These are phyloP conservation scores for Tetrapisispora iriomotensis DNA, from an alignment of 805 yeast genomes.

Conservation along the genomic window DNA sequence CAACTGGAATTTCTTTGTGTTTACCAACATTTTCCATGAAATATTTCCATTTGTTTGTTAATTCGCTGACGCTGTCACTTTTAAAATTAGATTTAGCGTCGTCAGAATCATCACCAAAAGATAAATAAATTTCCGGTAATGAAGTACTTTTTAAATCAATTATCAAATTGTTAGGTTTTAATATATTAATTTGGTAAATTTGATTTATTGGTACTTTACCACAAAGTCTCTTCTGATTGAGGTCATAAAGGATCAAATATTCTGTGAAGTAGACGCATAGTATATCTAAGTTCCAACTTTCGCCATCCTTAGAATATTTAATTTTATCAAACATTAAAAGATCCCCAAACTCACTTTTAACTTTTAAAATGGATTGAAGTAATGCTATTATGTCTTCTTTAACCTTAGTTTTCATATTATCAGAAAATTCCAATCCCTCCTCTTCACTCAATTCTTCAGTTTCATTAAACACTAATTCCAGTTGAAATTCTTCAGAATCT, in stretches of 20 bases:
- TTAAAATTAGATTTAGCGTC: no score
- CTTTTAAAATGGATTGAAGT: not conserved
- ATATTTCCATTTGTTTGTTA: slow-evolving; percentile 36
- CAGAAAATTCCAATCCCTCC: not conserved
- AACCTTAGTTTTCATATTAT: not conserved
- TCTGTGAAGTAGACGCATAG: slow-evolving; percentile 12
- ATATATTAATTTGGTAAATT: slow-evolving; percentile 26
- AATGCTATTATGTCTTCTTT: not conserved
- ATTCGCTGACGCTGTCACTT: no score
- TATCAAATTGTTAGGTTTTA: slow-evolving; percentile 22
- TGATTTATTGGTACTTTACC: slow-evolving; percentile 34
- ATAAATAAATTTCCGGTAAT: slow-evolving; percentile 36
- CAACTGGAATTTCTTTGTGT: slow-evolving; percentile 13
- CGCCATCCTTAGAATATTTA: slow-evolving; percentile 35
- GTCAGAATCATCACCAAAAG: slow-evolving; percentile 14
- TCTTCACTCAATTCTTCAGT: not conserved
- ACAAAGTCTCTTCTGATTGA: slow-evolving; percentile 20
- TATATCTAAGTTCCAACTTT: slow-evolving; percentile 31
- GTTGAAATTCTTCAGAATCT: not conserved
- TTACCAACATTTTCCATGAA: slow-evolving; percentile 14
- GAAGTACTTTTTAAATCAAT: slow-evolving; percentile 33
- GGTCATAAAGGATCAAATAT: slow-evolving; percentile 13
- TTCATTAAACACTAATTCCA: not conserved
- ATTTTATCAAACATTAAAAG: slow-evolving; percentile 33
- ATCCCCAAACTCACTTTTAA: slow-evolving; percentile 6